Conservation (phyloP, 164 flowering plant genomes). For the Chimonanthus salicifolius region DNA sequence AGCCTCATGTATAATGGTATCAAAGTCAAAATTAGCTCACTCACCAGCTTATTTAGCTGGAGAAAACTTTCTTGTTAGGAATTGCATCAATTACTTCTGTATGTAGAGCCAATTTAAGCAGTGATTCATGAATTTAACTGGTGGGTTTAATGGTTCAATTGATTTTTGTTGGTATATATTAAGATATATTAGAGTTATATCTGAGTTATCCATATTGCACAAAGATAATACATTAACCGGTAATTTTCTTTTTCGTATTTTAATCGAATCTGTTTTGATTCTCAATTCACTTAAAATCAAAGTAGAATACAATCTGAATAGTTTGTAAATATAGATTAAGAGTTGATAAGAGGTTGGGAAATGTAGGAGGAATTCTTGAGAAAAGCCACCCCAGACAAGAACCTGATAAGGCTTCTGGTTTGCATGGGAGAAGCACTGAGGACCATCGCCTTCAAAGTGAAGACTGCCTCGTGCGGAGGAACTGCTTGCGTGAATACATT, state of each 20-base stretch:
- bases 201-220: no score
- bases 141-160: not conserved
- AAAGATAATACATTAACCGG: no score
- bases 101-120: not conserved
- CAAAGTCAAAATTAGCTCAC: no score
- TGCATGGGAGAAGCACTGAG: slow-evolving; percentile 91
- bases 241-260: no score
- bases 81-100: not conserved
- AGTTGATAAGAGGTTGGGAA: not conserved
- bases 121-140: not conserved
- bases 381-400: slow-evolving; percentile 89
- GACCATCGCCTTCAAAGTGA: slow-evolving; percentile 88
- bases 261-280: not conserved
- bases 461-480: slow-evolving; percentile 97
- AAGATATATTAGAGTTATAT: no score
- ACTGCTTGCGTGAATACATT: slow-evolving; percentile 91
- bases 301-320: not conserved
- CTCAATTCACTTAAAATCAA: not conserved
- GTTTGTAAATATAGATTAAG: not conserved
- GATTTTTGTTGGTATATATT: no score
- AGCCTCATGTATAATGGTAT: not conserved
- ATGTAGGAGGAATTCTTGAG: slow-evolving; percentile 64
- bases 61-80: not conserved
- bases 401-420: slow-evolving; percentile 68
- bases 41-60: no score